These are phyloP conservation scores for Eucalyptus tenuipes DNA, from an alignment of 345 rosid genomes.

Conservation along the genomic window DNA sequence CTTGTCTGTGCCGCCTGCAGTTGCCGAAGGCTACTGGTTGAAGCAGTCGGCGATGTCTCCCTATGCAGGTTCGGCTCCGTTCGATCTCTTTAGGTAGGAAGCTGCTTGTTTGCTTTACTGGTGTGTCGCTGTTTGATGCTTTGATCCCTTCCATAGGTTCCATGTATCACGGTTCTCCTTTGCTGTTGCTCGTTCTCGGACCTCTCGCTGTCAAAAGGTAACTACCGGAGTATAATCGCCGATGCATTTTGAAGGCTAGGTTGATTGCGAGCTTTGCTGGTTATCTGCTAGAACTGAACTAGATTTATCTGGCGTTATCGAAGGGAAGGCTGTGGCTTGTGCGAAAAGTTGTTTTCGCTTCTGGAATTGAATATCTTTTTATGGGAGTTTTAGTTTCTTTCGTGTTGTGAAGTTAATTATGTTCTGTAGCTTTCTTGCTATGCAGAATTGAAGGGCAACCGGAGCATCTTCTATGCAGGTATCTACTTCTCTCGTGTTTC, in stretches of 20 bases:
- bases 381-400: neutral
- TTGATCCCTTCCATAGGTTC: conserved; percentile 41
- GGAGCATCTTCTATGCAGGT: conserved; percentile 66
- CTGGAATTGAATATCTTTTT: neutral
- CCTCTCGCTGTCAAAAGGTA: conserved; percentile 74
- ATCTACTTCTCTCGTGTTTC: neutral
- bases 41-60: conserved; percentile 91
- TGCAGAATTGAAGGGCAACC: conserved; percentile 80
- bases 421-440: neutral
- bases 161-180: conserved; percentile 94
- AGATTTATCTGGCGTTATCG: neutral
- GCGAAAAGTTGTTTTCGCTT: neutral
- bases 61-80: conserved; percentile 44
- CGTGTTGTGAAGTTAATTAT: neutral
- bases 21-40: conserved; percentile 96
- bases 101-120: neutral
- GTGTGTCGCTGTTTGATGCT: neutral
- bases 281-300: neutral
- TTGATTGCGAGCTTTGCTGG: neutral
- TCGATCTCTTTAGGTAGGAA: neutral
- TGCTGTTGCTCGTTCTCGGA: conserved; percentile 69
- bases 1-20: conserved; percentile 15
- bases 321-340: neutral
- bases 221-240: neutral
- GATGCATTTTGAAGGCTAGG: neutral